Base-by-base conservation (phyloP, 805 yeast genomes). In the Ogataea paradorogensis region DNA sequence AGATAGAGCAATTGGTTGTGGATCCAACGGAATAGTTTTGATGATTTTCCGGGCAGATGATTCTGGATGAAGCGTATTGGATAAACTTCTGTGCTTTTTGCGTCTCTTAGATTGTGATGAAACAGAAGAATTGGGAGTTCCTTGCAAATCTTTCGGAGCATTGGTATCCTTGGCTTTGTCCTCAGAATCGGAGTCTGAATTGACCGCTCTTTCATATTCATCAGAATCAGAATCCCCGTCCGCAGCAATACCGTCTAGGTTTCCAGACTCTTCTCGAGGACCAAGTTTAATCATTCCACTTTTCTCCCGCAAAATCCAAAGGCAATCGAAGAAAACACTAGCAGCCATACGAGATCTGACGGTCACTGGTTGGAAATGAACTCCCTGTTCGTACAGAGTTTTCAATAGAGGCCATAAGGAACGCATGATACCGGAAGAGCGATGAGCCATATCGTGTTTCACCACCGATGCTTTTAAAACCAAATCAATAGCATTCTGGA, bases 361-460 rank as follows among this genome's bases (percentile, higher is more conserved):
- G 3, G 74, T 73, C 4, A 85, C 79, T 28, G 67, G 65, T 11
- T 60, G 59, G 8, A 63, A 61, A 41, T 58, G 50, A n/a, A 61
- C 61, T 25, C 55, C 62, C 46, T 74, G 77, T 29, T 76, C 81
- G 47, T 80, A 76, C 50, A 89, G 66, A 4, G 82, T 73, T 35
- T 82, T 76, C 61, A 85, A 85, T 43, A 89, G 70, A 44, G 84
- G 86, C 99, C 99, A 91, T 69, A 89, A 82, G 56, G 89, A 89
- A 54, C 84, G 76, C 93, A 93, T 87, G 43, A 93, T 88, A 7
- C 96, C 96, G 32, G 95, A 81, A 0, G 95, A 85, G 49, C 98
- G 74, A 59, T 86, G 87, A 0, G 97, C 87, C 71, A 93, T 81
- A 57, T 91, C 99, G 63, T 90, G 93, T 53, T 88, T 88, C 52